Evolutionary conservation across 2,329 filamentous ascomycete genomes (phyloP).

Genomic region (Diaporthe vexans): DNA sequence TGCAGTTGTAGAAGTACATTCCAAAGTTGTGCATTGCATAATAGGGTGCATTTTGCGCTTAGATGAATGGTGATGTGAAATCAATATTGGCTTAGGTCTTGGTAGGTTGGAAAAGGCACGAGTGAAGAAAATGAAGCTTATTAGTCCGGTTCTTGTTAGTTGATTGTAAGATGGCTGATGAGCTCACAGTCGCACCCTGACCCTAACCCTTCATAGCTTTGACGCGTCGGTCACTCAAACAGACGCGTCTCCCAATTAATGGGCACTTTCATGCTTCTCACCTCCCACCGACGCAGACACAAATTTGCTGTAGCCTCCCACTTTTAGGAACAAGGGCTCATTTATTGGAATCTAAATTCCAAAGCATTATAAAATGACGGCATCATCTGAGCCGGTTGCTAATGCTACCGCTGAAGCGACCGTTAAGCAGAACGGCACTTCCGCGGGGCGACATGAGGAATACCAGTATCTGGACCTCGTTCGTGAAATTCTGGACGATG

Average conservation of each 20-base stretch:
- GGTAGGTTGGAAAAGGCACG: not conserved
- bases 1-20: not conserved
- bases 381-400: conserved; percentile 30
- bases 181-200: not conserved
- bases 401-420: conserved; percentile 9
- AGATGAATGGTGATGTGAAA: not conserved
- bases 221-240: conserved; percentile 10
- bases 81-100: not conserved
- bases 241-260: conserved; percentile 33
- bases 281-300: not conserved
- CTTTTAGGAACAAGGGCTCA: not conserved
- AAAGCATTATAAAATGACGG: conserved; percentile 27
- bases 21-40: not conserved
- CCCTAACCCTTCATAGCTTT: not conserved
- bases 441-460: conserved; percentile 78
- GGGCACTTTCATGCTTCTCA: not conserved
- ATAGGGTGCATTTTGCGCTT: not conserved
- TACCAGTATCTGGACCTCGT: conserved; percentile 94
- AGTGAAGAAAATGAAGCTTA: not conserved
- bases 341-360: accelerated
- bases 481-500: conserved; percentile 82
- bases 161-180: not conserved
- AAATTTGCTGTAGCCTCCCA: not conserved
- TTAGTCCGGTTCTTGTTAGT: not conserved
- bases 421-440: conserved; percentile 23